Base-by-base conservation (phyloP, 805 yeast genomes). In the Cyberlindnera veronae region DNA sequence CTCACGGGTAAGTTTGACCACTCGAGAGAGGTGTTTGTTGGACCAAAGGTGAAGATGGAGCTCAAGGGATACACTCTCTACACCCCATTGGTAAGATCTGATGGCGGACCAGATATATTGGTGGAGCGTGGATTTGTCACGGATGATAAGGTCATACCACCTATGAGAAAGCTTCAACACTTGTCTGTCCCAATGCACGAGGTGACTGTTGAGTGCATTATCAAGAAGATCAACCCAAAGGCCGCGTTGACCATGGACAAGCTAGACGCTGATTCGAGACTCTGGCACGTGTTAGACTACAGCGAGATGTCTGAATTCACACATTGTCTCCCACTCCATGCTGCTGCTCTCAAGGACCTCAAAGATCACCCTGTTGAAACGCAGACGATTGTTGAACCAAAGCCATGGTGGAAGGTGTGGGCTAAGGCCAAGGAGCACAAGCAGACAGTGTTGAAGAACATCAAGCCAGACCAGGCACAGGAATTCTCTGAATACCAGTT, bases 71-170 rank as follows among this genome's bases (percentile, higher is more conserved):
- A 86, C 60, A 64, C 76, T 18, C 72, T 91, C 6, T 77, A 85
- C 22, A 83, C 95, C 6, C 98, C 99, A 11, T 77, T 93, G 53
- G 73, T 78, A 18, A 76, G 95, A 45, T 67, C 77, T 4, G 79
- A 77, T 45, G 85, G 88, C 18, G 93, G 89, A 2, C 75, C 81
- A 34, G 90, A 85, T 38, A 68, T 93, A 14, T 66, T 93, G 39
- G 74, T 93, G 21, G 95, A 87, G 59, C 75, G 99, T 49, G 99
- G 99, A 13, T 93, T 97, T 95, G 78, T 93, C 33, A 66, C 77
- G 19, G 88, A 84, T 50, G 84, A 78, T 12, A 77, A 77, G 63
- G 59, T 67, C 3, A 60, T 66, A n/a, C 81, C 95, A 69, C 44
- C 71, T 42, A 49, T 69, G 50, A 51, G 84, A 77, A 63, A 63